Evolutionary conservation across 2,329 filamentous ascomycete species (phyloP).

Genomic region (Apiospora hydei): DNA sequence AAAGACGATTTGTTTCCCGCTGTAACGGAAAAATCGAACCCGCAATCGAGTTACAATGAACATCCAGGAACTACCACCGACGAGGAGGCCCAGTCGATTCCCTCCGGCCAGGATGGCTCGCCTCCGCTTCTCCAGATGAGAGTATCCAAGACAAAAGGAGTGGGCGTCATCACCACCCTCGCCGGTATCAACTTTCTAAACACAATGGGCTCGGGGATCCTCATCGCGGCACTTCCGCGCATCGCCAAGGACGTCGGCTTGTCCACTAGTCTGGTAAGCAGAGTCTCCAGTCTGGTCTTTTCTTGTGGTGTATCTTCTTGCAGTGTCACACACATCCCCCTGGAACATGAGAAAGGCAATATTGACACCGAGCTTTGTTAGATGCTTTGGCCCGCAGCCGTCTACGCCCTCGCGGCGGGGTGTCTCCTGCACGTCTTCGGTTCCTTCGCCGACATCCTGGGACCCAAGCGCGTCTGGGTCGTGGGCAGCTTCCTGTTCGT

Average conservation of each 20-base stretch:
- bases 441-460: constrained; percentile 47
- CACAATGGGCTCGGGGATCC: constrained; percentile 41
- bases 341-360: background rate
- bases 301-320: background rate
- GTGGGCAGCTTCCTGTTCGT: constrained; percentile 43
- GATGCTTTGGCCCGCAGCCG: constrained; percentile 34
- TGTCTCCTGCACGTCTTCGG: constrained; percentile 46
- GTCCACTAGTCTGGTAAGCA: constrained; percentile 33
- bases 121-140: background rate
- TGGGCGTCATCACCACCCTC: constrained; percentile 24
- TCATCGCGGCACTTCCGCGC: constrained; percentile 46
- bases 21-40: constrained; percentile 1
- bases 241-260: constrained; percentile 46
- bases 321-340: too few species aligned
- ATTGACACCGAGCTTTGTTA: background rate
- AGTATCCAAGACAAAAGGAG: constrained; percentile 20
- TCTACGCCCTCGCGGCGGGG: constrained; percentile 35
- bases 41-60: background rate
- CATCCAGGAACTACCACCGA: background rate
- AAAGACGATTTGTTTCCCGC: background rate
- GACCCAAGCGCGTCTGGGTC: constrained; percentile 44
- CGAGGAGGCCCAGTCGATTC: background rate
- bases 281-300: background rate
- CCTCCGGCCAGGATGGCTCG: background rate
- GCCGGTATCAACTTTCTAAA: constrained; percentile 26